Percentiles rank a stretch among this genome's conserved stretches.
Conservation (phyloP, 176 grass and related monocot genomes). For the Hyparrhenia diplandra region DNA sequence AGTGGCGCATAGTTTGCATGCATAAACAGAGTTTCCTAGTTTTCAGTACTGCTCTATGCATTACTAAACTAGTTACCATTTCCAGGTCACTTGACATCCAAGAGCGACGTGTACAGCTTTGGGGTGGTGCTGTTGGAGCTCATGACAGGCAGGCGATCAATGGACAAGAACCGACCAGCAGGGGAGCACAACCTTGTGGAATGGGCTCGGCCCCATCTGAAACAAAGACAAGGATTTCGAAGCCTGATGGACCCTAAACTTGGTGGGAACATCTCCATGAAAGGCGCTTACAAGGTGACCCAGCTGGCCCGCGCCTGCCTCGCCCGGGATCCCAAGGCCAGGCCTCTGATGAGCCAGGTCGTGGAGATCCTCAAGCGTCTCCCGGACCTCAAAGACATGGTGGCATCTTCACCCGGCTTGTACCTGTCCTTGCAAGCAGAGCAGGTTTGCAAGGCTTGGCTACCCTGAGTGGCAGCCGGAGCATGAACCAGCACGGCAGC, state of each 20-base stretch:
- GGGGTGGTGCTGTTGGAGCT: slow-evolving; percentile 57
- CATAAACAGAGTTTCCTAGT: neutral
- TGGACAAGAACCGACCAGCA: slow-evolving; percentile 49
- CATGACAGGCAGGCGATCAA: slow-evolving; percentile 43
- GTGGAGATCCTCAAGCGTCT: slow-evolving; percentile 61
- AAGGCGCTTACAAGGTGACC: slow-evolving; percentile 38
- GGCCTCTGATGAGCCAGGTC: slow-evolving; percentile 69
- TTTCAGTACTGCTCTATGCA: neutral
- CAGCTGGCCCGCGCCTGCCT: slow-evolving; percentile 40
- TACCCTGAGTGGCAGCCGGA: slow-evolving; percentile 12
- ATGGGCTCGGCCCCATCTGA: slow-evolving; percentile 40
- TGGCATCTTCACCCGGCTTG: slow-evolving; percentile 42
- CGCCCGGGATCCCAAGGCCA: slow-evolving; percentile 29
- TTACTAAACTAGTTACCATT: neutral
- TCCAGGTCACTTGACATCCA: slow-evolving; percentile 54
- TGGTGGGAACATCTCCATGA: slow-evolving; percentile 34
- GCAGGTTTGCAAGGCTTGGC: slow-evolving; percentile 27
- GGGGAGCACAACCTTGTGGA: slow-evolving; percentile 63
- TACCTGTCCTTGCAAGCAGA: slow-evolving; percentile 52
- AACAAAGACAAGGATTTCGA: slow-evolving; percentile 27
- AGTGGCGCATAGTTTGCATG: slow-evolving; percentile 1
- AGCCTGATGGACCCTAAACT: slow-evolving; percentile 37
- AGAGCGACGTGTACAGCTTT: slow-evolving; percentile 62
- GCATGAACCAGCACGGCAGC: slow-evolving; percentile 35
- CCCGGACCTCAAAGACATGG: slow-evolving; percentile 52